Percentiles rank a stretch among this genome's conserved stretches.
Evolutionary conservation across 1,284 basidiomycete species (phyloP).

Genomic region (Cryptococcus hybrid): DNA sequence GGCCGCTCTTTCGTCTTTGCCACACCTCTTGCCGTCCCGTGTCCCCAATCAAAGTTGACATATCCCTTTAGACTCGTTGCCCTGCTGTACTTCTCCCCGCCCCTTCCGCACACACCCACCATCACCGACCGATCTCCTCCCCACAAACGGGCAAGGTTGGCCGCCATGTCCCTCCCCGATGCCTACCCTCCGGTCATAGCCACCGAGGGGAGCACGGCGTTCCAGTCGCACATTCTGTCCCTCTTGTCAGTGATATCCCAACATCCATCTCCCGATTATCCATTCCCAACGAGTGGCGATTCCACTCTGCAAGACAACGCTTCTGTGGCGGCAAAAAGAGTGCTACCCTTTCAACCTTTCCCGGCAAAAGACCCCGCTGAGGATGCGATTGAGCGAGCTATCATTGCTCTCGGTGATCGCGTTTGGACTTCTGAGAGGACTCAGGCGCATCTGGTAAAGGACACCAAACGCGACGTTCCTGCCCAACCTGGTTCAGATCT

Average conservation of each 20-base stretch:
- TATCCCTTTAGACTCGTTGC: no score
- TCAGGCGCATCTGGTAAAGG: constrained; percentile 7
- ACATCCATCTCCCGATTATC: constrained; percentile 39
- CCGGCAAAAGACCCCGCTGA: constrained; percentile 22
- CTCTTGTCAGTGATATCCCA: constrained; percentile 34
- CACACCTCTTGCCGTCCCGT: no score
- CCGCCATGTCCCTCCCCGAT: constrained; percentile 12
- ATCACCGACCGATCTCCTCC: constrained; percentile 4
- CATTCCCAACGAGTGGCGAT: constrained; percentile 23
- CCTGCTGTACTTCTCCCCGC: no score
- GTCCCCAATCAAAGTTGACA: no score
- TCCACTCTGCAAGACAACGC: neutral
- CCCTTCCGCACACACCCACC: neutral
- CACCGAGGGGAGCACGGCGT: constrained; percentile 22
- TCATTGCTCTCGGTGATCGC: constrained; percentile 37
- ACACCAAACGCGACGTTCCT: neutral
- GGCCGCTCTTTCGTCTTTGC: no score
- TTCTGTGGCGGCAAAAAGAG: neutral
- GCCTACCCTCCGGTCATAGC: constrained; percentile 15
- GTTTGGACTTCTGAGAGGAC: constrained; percentile 23
- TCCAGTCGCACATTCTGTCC: constrained; percentile 37
- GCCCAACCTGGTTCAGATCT: constrained; percentile 9
- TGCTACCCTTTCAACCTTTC: constrained; percentile 11
- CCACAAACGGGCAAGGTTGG: constrained; percentile 1
- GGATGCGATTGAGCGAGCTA: constrained; percentile 38